Base-by-base conservation (phyloP, 371 early-diverging fungal genomes). In the Apophysomyces variabilis region DNA sequence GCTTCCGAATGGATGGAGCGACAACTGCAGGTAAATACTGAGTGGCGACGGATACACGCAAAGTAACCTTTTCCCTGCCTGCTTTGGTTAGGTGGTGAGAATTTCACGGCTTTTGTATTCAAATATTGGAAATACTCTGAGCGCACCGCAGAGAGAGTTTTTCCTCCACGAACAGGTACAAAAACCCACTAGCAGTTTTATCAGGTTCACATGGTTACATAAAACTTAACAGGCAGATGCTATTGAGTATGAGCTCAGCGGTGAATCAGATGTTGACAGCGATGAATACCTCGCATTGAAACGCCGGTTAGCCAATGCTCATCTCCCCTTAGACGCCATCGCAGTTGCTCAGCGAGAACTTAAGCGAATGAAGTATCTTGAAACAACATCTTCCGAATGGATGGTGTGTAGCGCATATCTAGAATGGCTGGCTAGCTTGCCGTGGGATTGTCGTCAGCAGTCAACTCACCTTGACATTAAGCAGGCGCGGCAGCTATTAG, bases 21-120 rank as follows among this genome's bases (percentile, higher is more conserved):
- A 6, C 93, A 95, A 69, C 78, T 95, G n/a, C 92, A 95, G 59
- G 89, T 87, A 81, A 61, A 72, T 50, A 18, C 0, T 21, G 21
- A 39, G 32, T 62, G 16, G 7, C 13, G 7, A 12, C 16, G 43
- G 43, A n/a, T 18, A 11, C 16, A 1, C 26, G 9, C 38, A 3
- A 26, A 26, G 0, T 26, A 26, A 26, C 32, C 35, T 58, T 18
- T 32, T 50, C 16, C 35, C 35, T 46, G 43, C 11, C 43, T 37
- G 21, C 36, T 57, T 44, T 39, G 4, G 12, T 50, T 32, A 89
- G 85, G 89, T 92, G 1, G 75, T 92, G 46, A 90, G 87, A 66
- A 92, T 94, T 41, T 90, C 92, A 36, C 90, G 90, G 73, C 88
- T 92, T 76, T 84, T 93, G 14, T 92, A 92, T 66, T 84, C 89